phyloP scores from a whole-genome alignment of 306 rosid genomes.

The Quercus suber region DNA sequence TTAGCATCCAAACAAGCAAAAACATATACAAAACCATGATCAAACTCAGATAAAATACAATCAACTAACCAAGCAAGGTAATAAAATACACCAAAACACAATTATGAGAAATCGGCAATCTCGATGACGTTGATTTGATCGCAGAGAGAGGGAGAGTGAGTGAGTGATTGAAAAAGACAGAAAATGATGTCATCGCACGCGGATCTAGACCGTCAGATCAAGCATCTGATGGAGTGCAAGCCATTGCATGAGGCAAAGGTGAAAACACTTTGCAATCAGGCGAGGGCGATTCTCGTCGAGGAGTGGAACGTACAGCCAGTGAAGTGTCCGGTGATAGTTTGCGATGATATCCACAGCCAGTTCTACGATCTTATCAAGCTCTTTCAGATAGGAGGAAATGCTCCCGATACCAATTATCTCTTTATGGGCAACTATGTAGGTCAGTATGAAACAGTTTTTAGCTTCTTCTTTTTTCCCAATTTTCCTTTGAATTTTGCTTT shows the following conservation, averaged over 20 bases:
- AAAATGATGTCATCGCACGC: conserved; percentile 83
- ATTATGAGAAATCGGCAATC: neutral
- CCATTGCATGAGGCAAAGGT: conserved; percentile 90
- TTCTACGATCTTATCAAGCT: conserved; percentile 97
- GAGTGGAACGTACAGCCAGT: conserved; percentile 99
- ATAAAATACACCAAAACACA: too few species aligned
- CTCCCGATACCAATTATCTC: conserved; percentile 92
- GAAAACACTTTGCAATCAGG: conserved; percentile 89
- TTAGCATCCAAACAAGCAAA: too few species aligned
- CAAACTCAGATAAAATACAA: too few species aligned
- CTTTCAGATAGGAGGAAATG: conserved; percentile 92
- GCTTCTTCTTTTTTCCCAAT: neutral
- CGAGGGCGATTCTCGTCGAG: conserved; percentile 87
- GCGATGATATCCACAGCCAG: conserved; percentile 96
- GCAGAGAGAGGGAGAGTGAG: neutral
- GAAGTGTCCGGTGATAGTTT: conserved; percentile 94
- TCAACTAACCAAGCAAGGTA: too few species aligned
- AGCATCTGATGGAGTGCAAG: conserved; percentile 95
- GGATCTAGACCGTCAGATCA: conserved; percentile 99
- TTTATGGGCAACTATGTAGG: conserved; percentile 99
- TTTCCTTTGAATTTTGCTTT: neutral
- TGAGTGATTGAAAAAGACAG: neutral
- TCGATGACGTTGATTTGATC: conserved; percentile 49
- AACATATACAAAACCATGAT: too few species aligned
- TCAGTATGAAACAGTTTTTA: conserved; percentile 30